Evolutionary conservation across 2,329 filamentous ascomycete species (phyloP), one percentile per base, ranked within the genome.

Genomic region (Trichoderma breve): DNA sequence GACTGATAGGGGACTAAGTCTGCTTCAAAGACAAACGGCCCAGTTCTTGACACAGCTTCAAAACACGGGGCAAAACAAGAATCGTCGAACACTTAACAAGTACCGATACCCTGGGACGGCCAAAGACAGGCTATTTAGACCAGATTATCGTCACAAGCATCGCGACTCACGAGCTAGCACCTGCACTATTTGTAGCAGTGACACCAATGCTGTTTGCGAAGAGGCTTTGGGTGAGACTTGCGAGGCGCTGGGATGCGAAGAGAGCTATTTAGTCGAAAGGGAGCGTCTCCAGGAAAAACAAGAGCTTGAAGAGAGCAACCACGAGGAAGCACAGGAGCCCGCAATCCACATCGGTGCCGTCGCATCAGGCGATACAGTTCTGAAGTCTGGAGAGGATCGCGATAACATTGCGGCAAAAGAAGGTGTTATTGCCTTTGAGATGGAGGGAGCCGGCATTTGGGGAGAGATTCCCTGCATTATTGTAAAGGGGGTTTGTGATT

Each of bases 401-500:
- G 83, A 85, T 66, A 15, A 28, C 0, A 75, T 84, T 21, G 78
- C 81, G 6, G 47, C 70, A 11, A 15, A 71, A 32, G 69, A 76
- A 0, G 61, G 63, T 1, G 69, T 81, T 2, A 77, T 81, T 15
- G 79, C 74, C 0, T 82, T 81, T 53, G 81, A 82, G 72, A 81
- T 80, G 80, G 80, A 81, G 64, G 76, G 78, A 1, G 79, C 80
- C 2, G 80, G 80, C 0, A 70, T 78, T 0, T 80, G 77, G 76
- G 77, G 78, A 5, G 72, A 73, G 0, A 73, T 82, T 3, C 81
- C 81, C 0, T 81, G 79, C 34, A 60, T 83, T 1, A 76, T 81
- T 0, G 79, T 84, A 58, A 81, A 81, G 47, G 81, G 81, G 4
- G 80, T 81, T 0, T 81, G 79, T 57, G 80, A 83, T 74, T 84